phyloP scores from a whole-genome alignment of 1,284 basidiomycete species.

The Porodaedalea pini region DNA sequence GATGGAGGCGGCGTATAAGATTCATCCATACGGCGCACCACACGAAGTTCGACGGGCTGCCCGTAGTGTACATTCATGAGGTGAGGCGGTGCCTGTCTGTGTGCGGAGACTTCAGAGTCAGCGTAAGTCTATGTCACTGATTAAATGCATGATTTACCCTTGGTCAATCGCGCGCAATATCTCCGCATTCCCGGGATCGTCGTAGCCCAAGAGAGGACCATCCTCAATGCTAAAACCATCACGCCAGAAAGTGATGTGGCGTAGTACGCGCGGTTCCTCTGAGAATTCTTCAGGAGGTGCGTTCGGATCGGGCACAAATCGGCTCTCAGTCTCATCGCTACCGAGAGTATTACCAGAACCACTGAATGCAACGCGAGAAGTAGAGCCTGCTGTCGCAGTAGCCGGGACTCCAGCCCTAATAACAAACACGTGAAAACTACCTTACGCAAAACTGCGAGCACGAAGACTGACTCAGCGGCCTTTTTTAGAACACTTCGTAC shows the following conservation, averaged over 20 bases:
- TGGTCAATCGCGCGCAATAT: constrained; percentile 77
- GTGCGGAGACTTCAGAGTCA: neutral
- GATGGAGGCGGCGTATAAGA: constrained; percentile 63
- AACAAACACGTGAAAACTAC: neutral
- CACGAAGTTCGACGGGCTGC: constrained; percentile 85
- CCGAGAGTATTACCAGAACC: constrained; percentile 86
- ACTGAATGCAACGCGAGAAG: constrained; percentile 39
- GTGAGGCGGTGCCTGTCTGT: constrained; percentile 72
- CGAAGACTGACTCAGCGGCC: constrained; percentile 69
- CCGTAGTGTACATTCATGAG: constrained; percentile 76
- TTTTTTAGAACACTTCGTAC: constrained; percentile 81
- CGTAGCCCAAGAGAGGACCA: constrained; percentile 82
- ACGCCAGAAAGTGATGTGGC: constrained; percentile 90
- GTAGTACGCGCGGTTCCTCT: constrained; percentile 60
- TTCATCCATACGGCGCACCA: constrained; percentile 73
- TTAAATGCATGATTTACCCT: constrained; percentile 50
- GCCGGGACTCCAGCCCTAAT: neutral
- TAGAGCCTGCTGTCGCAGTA: neutral
- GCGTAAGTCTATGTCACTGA: neutral
- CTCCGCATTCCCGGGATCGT: constrained; percentile 74
- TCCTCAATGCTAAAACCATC: constrained; percentile 94
- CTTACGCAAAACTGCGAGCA: neutral
- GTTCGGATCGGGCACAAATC: constrained; percentile 67
- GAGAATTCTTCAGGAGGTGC: constrained; percentile 31
- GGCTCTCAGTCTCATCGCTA: constrained; percentile 75